Conservation (phyloP, 352 stramenopile genomes). For the Phytophthora hybrid region DNA sequence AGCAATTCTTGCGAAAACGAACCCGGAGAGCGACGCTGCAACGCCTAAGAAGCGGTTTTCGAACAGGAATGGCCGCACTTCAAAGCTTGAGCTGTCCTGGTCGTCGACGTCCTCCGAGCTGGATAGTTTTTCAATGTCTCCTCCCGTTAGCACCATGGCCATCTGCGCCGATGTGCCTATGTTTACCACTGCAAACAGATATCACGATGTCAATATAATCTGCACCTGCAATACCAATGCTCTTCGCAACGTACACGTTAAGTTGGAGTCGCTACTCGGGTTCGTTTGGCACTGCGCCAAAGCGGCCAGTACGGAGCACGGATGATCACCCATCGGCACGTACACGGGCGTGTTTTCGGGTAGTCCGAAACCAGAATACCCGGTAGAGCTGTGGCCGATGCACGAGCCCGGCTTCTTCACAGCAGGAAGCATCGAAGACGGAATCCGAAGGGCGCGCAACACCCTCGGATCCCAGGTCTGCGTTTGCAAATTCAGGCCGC, state of each 20-base stretch:
- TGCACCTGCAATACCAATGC: neutral
- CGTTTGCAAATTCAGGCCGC: constrained; percentile 55
- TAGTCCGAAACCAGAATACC: constrained; percentile 42
- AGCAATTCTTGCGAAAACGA: constrained; percentile 10
- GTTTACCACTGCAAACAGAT: constrained; percentile 69
- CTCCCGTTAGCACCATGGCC: constrained; percentile 63
- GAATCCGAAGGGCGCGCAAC: constrained; percentile 66
- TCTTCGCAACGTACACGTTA: constrained; percentile 52
- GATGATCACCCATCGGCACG: constrained; percentile 83
- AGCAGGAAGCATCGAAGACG: constrained; percentile 62
- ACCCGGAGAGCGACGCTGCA: constrained; percentile 82
- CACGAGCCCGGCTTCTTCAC: constrained; percentile 62
- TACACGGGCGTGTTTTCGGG: constrained; percentile 48
- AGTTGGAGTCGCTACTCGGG: constrained; percentile 35
- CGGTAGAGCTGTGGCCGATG: constrained; percentile 45
- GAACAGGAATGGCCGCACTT: constrained; percentile 77
- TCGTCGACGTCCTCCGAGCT: constrained; percentile 3
- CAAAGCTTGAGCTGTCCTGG: constrained; percentile 54
- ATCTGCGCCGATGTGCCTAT: constrained; percentile 86
- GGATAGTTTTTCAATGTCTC: constrained; percentile 39
- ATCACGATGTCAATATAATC: constrained; percentile 16
- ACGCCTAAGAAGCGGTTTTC: constrained; percentile 67
- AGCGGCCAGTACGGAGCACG: constrained; percentile 72
- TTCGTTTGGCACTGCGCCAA: constrained; percentile 41
- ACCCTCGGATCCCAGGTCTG: constrained; percentile 55